These are phyloP conservation scores for Solanum paucissectum DNA, from an alignment of 257 asterid genomes.

Conservation along the genomic window DNA sequence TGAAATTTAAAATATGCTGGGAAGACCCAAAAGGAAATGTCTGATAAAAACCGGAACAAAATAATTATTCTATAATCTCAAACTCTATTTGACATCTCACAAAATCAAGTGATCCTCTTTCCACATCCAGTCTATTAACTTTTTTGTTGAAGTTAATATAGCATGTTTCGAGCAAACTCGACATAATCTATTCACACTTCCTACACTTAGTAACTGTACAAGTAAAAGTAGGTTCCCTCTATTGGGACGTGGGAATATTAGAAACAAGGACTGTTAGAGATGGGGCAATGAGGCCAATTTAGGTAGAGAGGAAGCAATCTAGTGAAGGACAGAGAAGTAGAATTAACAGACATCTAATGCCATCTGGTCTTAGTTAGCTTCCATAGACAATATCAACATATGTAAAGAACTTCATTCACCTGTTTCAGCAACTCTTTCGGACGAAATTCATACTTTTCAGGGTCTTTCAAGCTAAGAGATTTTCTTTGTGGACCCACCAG, in stretches of 20 bases:
- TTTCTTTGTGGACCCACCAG: slow-evolving; percentile 96
- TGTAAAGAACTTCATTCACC: slow-evolving; percentile 25
- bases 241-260: background rate
- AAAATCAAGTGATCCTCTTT: background rate
- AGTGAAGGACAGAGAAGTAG: background rate
- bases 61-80: background rate
- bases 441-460: slow-evolving; percentile 92
- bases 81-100: background rate
- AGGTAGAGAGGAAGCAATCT: background rate
- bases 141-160: background rate
- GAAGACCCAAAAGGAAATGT: background rate
- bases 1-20: background rate
- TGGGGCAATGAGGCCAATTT: background rate
- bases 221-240: background rate
- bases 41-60: background rate
- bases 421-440: slow-evolving; percentile 83
- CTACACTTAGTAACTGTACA: background rate
- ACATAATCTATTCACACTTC: background rate
- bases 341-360: background rate
- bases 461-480: slow-evolving; percentile 91
- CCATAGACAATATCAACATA: background rate
- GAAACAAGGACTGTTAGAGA: background rate
- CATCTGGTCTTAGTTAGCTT: background rate
- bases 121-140: background rate
- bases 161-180: background rate